phyloP scores from a whole-genome alignment of 371 early-diverging fungal genomes.

The Vairimorpha ceranae region DNA sequence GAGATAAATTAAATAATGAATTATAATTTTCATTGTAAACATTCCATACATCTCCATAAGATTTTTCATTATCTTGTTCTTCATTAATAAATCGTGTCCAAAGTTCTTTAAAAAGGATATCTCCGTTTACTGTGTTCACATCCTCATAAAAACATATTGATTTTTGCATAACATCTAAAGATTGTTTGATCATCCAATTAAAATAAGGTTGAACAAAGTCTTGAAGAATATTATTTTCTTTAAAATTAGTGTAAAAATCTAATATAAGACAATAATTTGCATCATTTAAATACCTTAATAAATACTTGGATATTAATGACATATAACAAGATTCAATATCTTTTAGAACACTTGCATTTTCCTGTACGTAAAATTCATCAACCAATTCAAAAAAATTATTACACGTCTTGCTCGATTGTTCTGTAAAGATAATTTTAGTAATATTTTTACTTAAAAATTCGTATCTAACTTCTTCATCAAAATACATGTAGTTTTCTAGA shows the following conservation, averaged over 20 bases:
- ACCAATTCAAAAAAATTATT: conserved; percentile 8
- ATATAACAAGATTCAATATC: neutral
- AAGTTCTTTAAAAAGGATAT: neutral
- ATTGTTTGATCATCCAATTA: neutral
- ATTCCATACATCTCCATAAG: neutral
- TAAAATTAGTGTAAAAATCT: neutral
- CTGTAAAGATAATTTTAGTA: conserved; percentile 6
- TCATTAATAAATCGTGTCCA: neutral
- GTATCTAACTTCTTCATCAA: neutral
- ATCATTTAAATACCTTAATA: neutral
- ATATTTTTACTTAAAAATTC: conserved; percentile 12
- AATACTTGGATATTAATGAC: neutral
- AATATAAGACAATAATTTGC: neutral
- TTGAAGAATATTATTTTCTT: neutral
- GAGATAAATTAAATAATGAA: no score
- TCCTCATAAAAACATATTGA: neutral
- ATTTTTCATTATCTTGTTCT: neutral
- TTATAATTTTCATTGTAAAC: neutral
- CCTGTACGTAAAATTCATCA: conserved; percentile 12
- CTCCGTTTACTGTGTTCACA: neutral
- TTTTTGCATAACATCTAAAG: neutral
- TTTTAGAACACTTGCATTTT: conserved; percentile 17
- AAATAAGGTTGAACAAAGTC: neutral
- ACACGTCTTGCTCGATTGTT: neutral
- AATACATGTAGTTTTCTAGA: neutral